A percentile compares a stretch with the other conserved stretches of the same genome.
phyloP scores from a whole-genome alignment of 2,329 filamentous ascomycete species.

The Myriosclerotinia scirpicola region DNA sequence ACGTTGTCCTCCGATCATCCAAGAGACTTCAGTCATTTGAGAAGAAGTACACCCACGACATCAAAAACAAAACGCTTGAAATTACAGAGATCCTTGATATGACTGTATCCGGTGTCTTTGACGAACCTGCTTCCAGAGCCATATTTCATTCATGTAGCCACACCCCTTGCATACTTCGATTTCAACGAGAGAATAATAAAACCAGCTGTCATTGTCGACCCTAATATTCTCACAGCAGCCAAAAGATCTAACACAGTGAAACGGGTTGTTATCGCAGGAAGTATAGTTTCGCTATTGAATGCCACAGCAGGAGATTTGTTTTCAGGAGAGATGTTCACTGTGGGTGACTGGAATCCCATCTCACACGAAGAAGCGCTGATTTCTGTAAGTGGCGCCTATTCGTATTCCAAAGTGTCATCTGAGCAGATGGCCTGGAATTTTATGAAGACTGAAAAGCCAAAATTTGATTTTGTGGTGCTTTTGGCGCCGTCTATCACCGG shows the following conservation, averaged over 20 bases:
- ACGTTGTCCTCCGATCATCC: conserved; percentile 14
- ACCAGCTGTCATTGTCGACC: neutral
- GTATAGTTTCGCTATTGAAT: neutral
- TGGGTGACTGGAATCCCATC: neutral
- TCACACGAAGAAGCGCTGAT: neutral
- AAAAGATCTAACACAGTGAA: neutral
- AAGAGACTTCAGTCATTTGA: conserved; percentile 13
- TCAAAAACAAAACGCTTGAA: conserved; percentile 13
- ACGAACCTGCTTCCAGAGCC: conserved; percentile 17
- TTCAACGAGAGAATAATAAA: conserved; percentile 5
- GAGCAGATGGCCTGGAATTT: neutral
- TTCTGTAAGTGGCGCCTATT: neutral
- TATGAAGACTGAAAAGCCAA: neutral
- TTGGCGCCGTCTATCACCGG: conserved; percentile 1
- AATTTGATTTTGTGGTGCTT: conserved; percentile 1
- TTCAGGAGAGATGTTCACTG: neutral
- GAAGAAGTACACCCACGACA: neutral
- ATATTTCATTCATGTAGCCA: neutral
- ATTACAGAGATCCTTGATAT: conserved; percentile 24
- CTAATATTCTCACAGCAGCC: neutral
- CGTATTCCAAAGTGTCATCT: neutral
- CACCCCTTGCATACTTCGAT: neutral
- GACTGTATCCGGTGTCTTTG: conserved; percentile 15
- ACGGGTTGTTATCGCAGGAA: neutral
- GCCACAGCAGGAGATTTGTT: neutral